Base-by-base conservation (phyloP, 2,329 filamentous ascomycete species). In the Ilyonectria robusta region DNA sequence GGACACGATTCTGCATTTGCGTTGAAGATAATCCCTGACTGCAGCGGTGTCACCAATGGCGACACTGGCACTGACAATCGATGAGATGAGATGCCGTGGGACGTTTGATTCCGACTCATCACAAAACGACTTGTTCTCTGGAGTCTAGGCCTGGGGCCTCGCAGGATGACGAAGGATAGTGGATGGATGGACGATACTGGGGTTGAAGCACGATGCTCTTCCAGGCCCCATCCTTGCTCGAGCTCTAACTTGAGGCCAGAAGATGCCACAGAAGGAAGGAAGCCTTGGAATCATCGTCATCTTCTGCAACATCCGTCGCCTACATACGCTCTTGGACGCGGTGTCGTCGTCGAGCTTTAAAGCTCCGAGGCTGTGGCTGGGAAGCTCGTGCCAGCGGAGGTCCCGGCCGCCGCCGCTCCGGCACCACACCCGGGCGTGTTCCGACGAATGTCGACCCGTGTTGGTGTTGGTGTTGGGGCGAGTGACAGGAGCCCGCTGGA, bases 61-160 rank as follows among this genome's bases (percentile, higher is more conserved):
- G 44, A 48, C 40, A 35, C 29, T 11, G 31, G 37, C 13, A 40
- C 33, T n/a, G 44, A 51, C 23, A 46, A 51, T 53, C 48, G 63
- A 66, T 66, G 58, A 66, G 63, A 66, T 65, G 62, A 65, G 62
- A 65, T 65, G 62, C 57, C 23, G 57, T 60, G 50, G 62, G 62
- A 59, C 53, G 57, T 47, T 57, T 42, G 59, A 66, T 61, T 66
- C 35, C 37, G 63, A 66, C 37, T 51, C 19, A 44, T 66, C 63
- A 66, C 53, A 66, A 66, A 61, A 29, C 47, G 23, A 33, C 42
- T 21, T 53, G 50, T 35, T 35, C n/a, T 51, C 62, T 51, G n/a
- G 40, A n/a, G 15, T n/a, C 40, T n/a, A 42, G 33, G 46, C 48
- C 46, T 26, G 15, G 19, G 33, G 13, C 19, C 6, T 8, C 11